These are phyloP conservation scores for Furcasterigmium sp. DNA, from an alignment of 2,329 filamentous ascomycete genomes.

Conservation along the genomic window DNA sequence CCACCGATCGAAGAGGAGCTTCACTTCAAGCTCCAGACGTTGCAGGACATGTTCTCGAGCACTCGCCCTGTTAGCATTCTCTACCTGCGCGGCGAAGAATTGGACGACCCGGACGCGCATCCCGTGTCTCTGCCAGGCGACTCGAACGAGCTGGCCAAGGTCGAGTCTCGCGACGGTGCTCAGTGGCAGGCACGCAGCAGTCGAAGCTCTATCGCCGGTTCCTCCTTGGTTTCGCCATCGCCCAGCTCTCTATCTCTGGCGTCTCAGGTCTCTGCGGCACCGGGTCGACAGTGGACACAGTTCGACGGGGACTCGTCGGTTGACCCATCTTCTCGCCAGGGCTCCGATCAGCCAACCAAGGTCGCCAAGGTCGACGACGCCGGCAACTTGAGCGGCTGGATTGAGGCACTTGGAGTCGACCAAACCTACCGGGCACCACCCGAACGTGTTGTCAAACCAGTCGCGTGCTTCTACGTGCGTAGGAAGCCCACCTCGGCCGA, in stretches of 20 bases:
- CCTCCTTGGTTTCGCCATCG: slow-evolving; percentile 60
- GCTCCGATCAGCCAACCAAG: slow-evolving; percentile 45
- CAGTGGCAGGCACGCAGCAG: slow-evolving; percentile 49
- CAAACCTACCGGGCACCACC: slow-evolving; percentile 73
- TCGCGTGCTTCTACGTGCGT: slow-evolving; percentile 85
- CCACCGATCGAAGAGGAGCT: slow-evolving; percentile 67
- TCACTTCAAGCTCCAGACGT: slow-evolving; percentile 69
- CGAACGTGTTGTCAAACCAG: slow-evolving; percentile 63
- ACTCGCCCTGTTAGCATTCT: slow-evolving; percentile 73
- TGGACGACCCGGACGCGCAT: slow-evolving; percentile 74
- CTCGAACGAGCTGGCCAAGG: slow-evolving; percentile 52
- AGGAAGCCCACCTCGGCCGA: slow-evolving; percentile 43
- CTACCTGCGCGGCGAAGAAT: slow-evolving; percentile 70
- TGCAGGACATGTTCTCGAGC: slow-evolving; percentile 87
- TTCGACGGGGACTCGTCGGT: slow-evolving; percentile 47
- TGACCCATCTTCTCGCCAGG: slow-evolving; percentile 36
- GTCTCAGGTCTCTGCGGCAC: slow-evolving; percentile 43
- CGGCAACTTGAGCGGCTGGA: slow-evolving; percentile 71
- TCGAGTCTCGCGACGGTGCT: slow-evolving; percentile 40
- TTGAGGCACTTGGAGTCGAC: slow-evolving; percentile 90
- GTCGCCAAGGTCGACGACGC: slow-evolving; percentile 52
- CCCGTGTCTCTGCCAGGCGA: slow-evolving; percentile 71
- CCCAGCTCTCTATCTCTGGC: slow-evolving; percentile 60
- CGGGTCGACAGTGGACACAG: slow-evolving; percentile 47
- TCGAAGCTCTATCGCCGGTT: slow-evolving; percentile 53